Base-by-base conservation (phyloP, 768 basidiomycete species). In the Neoboletus brunneissimus region DNA sequence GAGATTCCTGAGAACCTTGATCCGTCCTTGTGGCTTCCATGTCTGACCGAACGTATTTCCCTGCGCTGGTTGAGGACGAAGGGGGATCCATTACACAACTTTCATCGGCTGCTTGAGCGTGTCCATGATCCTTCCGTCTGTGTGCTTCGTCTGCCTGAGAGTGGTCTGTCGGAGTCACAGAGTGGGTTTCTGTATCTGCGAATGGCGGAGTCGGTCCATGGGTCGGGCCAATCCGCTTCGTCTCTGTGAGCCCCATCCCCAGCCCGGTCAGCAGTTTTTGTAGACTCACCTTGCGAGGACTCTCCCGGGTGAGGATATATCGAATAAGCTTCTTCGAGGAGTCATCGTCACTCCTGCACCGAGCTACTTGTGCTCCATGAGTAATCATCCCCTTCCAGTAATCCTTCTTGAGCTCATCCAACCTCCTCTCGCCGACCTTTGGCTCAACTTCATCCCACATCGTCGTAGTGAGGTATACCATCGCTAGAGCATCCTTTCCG, bases 381-480 rank as follows among this genome's bases (percentile, higher is more conserved):
- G 3, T n/a, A 10, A 48, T 41, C 61, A 63, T 58, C 2, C 10
- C 2, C 38, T 43, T 47, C 61, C 61, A 63, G 41, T 52, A 63
- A 1, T 51, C 42, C 20, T 0, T 7, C 20, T 2, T n/a, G 13
- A 66, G 61, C 35, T 65, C 55, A 5, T 48, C 12, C 13, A 55
- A 22, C 55, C 64, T 64, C 42, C 42, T 44, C 25, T 58, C 38
- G 5, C 71, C 74, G 5, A 63, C 56, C 0, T 29, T 41, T 4
- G n/a, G 34, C 0, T 61, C 61, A 16, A 72, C 60, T 40, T 65
- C 64, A 56, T 72, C 72, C 76, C 75, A 78, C 71, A 74, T 76
- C 16, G 76, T 76, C 2, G 77, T 74, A 13, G 66, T 70, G 13
- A 78, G 57, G 16, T 71, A 55, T 5, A 78, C 71, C 12, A 70